Conservation (phyloP, 1,139 yeast genomes). For the Yamadazyma epiphylla region DNA sequence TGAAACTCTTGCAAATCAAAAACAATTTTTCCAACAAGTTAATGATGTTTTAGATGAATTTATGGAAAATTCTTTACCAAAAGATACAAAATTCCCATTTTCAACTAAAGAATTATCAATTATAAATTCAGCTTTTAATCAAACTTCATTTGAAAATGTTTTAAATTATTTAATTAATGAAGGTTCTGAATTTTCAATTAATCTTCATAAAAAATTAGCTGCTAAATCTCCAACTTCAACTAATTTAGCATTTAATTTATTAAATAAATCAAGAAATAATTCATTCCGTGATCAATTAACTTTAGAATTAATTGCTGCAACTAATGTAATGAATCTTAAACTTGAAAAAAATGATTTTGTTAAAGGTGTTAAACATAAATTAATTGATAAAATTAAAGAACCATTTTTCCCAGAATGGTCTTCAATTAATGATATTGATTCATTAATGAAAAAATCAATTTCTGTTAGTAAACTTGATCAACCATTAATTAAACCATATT, state of each 20-base stretch:
- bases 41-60: slow-evolving; percentile 77
- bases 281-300: slow-evolving; percentile 65
- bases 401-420: slow-evolving; percentile 51
- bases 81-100: slow-evolving; percentile 57
- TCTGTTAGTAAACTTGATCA: slow-evolving; percentile 28
- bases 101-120: slow-evolving; percentile 52
- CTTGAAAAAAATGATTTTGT: slow-evolving; percentile 61
- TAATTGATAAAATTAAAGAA: slow-evolving; percentile 59
- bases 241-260: slow-evolving; percentile 66
- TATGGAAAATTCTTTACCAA: slow-evolving; percentile 63
- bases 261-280: slow-evolving; percentile 58
- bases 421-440: slow-evolving; percentile 19
- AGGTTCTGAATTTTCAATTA: slow-evolving; percentile 64
- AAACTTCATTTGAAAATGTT: slow-evolving; percentile 57
- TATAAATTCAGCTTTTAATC: slow-evolving; percentile 67
- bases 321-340: slow-evolving; percentile 60
- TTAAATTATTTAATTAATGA: slow-evolving; percentile 52
- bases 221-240: slow-evolving; percentile 75
- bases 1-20: slow-evolving; percentile 23
- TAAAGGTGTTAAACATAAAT: slow-evolving; percentile 73
- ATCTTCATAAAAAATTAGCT: slow-evolving; percentile 52
- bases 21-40: slow-evolving; percentile 54
- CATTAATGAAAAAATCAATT: slow-evolving; percentile 20
- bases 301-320: slow-evolving; percentile 74
- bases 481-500: slow-evolving; percentile 42